Conservation (phyloP, 495 filamentous ascomycete genomes). For the Bathelium albidoporum region DNA sequence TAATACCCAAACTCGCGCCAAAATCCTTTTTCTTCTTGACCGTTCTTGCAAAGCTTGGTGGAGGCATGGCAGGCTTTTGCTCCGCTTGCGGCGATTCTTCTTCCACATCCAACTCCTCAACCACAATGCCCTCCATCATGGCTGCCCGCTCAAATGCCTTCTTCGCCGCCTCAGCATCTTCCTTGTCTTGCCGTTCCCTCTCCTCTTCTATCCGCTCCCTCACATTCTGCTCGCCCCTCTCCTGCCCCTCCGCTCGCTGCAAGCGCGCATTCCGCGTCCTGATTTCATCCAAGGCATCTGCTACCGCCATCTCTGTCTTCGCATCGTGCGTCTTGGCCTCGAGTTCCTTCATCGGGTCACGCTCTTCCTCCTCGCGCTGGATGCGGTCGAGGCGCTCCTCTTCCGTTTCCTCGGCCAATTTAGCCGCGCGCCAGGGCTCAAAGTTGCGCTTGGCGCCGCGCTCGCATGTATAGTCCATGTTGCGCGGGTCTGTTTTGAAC, state of each 20-base stretch:
- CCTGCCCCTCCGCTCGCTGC: slow-evolving; percentile 58
- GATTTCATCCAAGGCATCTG: slow-evolving; percentile 93
- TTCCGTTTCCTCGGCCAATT: slow-evolving; percentile 54
- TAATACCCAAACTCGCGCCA: slow-evolving; percentile 67
- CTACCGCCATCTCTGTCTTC: slow-evolving; percentile 94
- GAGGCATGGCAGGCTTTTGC: slow-evolving; percentile 20
- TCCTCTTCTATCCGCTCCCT: slow-evolving; percentile 45
- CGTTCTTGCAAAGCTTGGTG: slow-evolving; percentile 58
- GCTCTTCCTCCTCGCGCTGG: slow-evolving; percentile 58
- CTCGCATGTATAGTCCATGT: slow-evolving; percentile 85
- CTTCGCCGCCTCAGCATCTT: slow-evolving; percentile 77
- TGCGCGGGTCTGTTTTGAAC: slow-evolving; percentile 85
- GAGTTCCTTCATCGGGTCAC: slow-evolving; percentile 67
- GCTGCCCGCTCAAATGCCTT: slow-evolving; percentile 62
- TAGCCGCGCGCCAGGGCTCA: slow-evolving; percentile 68
- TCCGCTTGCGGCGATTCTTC: slow-evolving; percentile 23
- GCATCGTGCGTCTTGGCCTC: slow-evolving; percentile 81
- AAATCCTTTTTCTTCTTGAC: slow-evolving; percentile 79
- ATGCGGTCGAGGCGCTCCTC: slow-evolving; percentile 78
- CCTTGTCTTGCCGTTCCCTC: slow-evolving; percentile 55
- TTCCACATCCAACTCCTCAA: slow-evolving; percentile 33
- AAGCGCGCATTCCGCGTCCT: slow-evolving; percentile 79
- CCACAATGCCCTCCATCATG: slow-evolving; percentile 20
- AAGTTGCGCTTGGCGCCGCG: slow-evolving; percentile 84
- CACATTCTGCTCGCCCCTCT: slow-evolving; percentile 34